Conservation (phyloP, 1,284 basidiomycete species). For the Cryptococcus sp. region DNA sequence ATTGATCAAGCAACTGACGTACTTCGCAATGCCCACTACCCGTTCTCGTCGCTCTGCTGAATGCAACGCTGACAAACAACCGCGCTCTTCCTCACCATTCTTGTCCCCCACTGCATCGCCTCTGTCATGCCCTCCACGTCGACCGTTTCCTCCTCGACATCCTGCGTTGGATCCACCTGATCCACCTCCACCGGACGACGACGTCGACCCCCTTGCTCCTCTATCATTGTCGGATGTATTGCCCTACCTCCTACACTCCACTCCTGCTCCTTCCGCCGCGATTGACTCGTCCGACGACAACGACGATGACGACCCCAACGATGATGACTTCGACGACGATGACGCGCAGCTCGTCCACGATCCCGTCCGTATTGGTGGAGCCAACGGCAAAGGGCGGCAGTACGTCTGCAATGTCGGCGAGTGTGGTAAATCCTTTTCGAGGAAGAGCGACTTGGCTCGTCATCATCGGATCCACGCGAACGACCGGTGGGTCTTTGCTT, state of each 20-base stretch:
- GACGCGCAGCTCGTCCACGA: conserved; percentile 49
- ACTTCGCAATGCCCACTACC: not conserved
- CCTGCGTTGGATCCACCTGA: not conserved
- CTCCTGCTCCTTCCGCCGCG: not conserved
- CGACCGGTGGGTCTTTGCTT: conserved; percentile 41
- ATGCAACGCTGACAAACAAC: conserved; percentile 14
- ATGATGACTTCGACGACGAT: not conserved
- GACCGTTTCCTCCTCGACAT: conserved; percentile 6
- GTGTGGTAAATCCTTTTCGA: conserved; percentile 57
- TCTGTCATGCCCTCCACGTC: conserved; percentile 1
- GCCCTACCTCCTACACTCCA: not conserved
- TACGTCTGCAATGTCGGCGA: conserved; percentile 49
- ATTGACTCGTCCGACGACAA: not conserved
- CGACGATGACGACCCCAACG: not conserved
- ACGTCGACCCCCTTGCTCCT: conserved; percentile 10
- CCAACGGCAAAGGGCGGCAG: conserved; percentile 39
- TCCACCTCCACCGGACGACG: not conserved
- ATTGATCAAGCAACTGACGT: not conserved
- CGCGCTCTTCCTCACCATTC: conserved; percentile 4
- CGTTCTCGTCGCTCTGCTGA: not conserved
- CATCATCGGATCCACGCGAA: conserved; percentile 57
- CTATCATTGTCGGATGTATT: not conserved
- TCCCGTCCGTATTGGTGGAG: conserved; percentile 43
- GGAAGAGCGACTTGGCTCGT: conserved; percentile 56
- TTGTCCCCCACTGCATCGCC: not conserved